phyloP scores from a whole-genome alignment of 306 rosid genomes.

The Vicia faba region DNA sequence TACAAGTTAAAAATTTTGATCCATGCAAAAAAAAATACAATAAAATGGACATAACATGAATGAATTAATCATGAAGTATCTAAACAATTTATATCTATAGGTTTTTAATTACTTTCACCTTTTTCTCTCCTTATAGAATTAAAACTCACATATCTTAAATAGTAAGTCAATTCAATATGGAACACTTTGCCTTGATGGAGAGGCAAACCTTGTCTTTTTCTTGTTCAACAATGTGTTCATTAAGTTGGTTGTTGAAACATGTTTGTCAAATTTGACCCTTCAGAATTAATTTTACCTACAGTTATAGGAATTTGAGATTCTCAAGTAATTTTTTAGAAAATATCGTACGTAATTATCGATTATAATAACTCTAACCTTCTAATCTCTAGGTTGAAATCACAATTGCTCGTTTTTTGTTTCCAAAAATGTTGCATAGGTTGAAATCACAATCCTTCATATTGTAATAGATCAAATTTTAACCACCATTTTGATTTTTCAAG shows the following conservation, averaged over 20 bases:
- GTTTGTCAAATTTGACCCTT: neutral
- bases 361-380: neutral
- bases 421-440: too few species aligned
- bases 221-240: neutral
- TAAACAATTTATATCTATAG: neutral
- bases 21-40: too few species aligned
- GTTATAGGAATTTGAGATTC: neutral
- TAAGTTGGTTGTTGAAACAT: neutral
- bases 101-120: neutral
- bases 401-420: too few species aligned
- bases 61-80: neutral
- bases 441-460: too few species aligned
- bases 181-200: neutral
- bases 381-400: too few species aligned
- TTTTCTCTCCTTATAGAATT: neutral
- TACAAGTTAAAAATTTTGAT: too few species aligned
- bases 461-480: too few species aligned
- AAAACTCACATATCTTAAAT: neutral
- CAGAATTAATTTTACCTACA: neutral
- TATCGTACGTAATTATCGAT: neutral
- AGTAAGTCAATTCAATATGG: neutral
- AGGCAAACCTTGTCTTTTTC: neutral
- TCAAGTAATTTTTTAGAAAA: neutral
- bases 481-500: too few species aligned
- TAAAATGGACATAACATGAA: too few species aligned